phyloP scores from a whole-genome alignment of 768 basidiomycete species.

The Termitomyces titanicus region DNA sequence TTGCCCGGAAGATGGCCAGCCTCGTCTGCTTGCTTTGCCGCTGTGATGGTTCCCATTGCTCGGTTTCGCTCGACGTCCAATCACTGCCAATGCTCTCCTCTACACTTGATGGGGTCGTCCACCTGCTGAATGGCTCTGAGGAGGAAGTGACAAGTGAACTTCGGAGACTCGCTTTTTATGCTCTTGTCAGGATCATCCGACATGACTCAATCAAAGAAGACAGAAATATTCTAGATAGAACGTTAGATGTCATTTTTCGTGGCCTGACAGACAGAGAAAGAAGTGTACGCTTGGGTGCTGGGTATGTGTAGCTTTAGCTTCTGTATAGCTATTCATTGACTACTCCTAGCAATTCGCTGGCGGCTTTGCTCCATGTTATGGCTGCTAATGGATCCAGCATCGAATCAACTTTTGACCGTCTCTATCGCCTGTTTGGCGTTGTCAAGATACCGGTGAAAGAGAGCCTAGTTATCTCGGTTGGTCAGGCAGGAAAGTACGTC shows the following conservation, averaged over 20 bases:
- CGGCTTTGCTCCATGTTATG: constrained; percentile 38
- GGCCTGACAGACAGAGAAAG: constrained; percentile 56
- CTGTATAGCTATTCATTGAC: neutral
- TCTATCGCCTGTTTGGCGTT: constrained; percentile 46
- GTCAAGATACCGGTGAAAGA: constrained; percentile 52
- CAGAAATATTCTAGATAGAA: constrained; percentile 25
- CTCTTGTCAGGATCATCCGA: constrained; percentile 37
- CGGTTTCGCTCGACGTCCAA: constrained; percentile 19
- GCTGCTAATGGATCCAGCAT: constrained; percentile 29
- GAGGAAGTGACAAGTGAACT: constrained; percentile 45
- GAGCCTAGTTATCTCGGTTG: constrained; percentile 59
- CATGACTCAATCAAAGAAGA: constrained; percentile 35
- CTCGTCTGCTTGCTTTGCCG: constrained; percentile 35
- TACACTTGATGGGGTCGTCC: constrained; percentile 30
- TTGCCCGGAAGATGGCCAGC: constrained; percentile 29
- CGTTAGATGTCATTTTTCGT: constrained; percentile 36
- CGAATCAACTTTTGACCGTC: constrained; percentile 37
- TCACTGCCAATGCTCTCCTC: constrained; percentile 26
- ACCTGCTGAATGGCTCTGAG: constrained; percentile 44
- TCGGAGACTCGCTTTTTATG: constrained; percentile 38
- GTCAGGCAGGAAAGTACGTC: constrained; percentile 49
- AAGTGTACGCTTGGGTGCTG: constrained; percentile 60
- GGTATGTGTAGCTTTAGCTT: constrained; percentile 40
- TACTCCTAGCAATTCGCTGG: constrained; percentile 41
- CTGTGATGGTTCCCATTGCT: constrained; percentile 29